Conservation (phyloP, 805 yeast species). For the Yarrowia phangngaensis region DNA sequence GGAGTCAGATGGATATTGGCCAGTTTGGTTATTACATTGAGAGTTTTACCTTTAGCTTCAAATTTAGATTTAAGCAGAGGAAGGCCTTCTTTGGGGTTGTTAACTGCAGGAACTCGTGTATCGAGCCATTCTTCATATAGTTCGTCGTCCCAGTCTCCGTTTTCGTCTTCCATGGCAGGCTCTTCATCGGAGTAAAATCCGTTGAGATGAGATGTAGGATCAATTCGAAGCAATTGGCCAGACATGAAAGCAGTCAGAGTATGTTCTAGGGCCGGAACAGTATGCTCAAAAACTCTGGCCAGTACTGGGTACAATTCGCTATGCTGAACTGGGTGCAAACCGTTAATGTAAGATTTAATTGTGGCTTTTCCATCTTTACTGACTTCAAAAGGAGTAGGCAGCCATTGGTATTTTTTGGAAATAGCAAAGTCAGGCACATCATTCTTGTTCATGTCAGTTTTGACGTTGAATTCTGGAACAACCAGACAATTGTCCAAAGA, state of each 20-base stretch:
- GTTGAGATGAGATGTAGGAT: neutral
- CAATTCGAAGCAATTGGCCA: conserved; percentile 4
- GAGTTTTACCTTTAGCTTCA: conserved; percentile 28
- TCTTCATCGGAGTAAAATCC: conserved; percentile 19
- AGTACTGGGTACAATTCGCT: conserved; percentile 38
- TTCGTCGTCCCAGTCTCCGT: conserved; percentile 2
- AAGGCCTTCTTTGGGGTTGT: neutral
- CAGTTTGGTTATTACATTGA: conserved; percentile 44
- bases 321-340: conserved; percentile 40
- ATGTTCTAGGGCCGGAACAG: conserved; percentile 40
- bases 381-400: conserved; percentile 38
- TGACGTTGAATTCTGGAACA: neutral
- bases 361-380: conserved; percentile 30
- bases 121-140: conserved; percentile 11
- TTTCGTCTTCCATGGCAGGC: conserved; percentile 5
- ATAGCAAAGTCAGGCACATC: conserved; percentile 22
- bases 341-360: conserved; percentile 43
- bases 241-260: conserved; percentile 32
- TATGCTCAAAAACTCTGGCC: conserved; percentile 37
- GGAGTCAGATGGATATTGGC: conserved; percentile 46
- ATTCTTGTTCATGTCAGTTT: conserved; percentile 3
- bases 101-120: neutral
- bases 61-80: neutral
- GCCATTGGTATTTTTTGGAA: conserved; percentile 42
- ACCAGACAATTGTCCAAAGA: conserved; percentile 8